Conservation (phyloP, 225 moss, liverwort and hornwort species). For the Sphagnum contortum region DNA sequence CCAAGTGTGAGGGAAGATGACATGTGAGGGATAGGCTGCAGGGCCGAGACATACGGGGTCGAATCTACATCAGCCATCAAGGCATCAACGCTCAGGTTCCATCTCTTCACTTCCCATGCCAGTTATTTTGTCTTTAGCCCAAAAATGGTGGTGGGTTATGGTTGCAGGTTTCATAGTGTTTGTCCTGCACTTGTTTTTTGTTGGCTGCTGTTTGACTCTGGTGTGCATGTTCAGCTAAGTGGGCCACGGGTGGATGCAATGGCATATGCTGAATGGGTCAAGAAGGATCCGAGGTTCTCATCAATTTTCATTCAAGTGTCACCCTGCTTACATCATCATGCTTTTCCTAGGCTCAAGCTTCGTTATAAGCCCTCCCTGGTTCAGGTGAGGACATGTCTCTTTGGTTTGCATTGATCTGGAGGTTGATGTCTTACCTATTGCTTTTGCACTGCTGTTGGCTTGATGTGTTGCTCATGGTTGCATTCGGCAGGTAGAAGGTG, state of each 20-base stretch:
- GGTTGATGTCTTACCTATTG: too few species aligned
- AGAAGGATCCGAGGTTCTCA: slow-evolving; percentile 65
- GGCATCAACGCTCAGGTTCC: slow-evolving; percentile 95
- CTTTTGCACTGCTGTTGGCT: too few species aligned
- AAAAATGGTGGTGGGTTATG: too few species aligned
- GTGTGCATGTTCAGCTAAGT: slow-evolving; percentile 55
- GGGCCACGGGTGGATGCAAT: slow-evolving; percentile 54
- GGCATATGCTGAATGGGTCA: slow-evolving; percentile 84
- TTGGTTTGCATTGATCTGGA: too few species aligned
- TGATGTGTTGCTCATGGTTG: not conserved
- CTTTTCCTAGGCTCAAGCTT: slow-evolving; percentile 86
- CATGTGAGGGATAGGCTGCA: slow-evolving; percentile 57
- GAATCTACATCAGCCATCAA: slow-evolving; percentile 92
- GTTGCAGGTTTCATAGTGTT: not conserved
- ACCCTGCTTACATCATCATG: slow-evolving; percentile 77
- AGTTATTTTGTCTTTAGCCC: not conserved
- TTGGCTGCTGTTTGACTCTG: not conserved
- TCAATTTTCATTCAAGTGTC: slow-evolving; percentile 70
- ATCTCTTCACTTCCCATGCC: too few species aligned
- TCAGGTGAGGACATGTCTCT: slow-evolving; percentile 31
- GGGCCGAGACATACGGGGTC: slow-evolving; percentile 76
- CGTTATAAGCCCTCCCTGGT: slow-evolving; percentile 89
- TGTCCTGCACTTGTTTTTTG: not conserved
- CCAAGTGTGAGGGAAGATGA: slow-evolving; percentile 17
- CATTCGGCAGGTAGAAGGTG: slow-evolving; percentile 57